These are phyloP conservation scores for Hemileia vastatrix DNA, from an alignment of 1,284 basidiomycete species.

Conservation along the genomic window DNA sequence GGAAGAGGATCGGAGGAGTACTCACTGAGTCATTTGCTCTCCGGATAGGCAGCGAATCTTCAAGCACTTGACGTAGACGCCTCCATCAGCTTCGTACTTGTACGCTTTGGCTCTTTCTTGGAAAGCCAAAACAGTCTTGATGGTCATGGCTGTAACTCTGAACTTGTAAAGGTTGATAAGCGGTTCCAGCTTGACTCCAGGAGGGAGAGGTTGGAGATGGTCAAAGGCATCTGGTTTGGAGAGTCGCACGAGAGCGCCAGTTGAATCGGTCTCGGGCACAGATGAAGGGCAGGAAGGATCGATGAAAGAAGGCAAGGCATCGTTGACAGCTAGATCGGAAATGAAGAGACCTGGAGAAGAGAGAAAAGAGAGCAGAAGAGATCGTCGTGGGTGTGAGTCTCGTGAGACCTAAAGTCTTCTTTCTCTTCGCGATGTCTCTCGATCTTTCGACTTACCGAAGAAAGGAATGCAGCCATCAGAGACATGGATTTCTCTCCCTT, in stretches of 20 bases:
- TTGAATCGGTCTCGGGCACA: slow-evolving; percentile 56
- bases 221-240: slow-evolving; percentile 18
- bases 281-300: slow-evolving; percentile 67
- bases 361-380: slow-evolving; percentile 1
- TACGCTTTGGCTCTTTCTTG: slow-evolving; percentile 64
- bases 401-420: not conserved
- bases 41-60: slow-evolving; percentile 56
- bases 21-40: slow-evolving; percentile 31
- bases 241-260: slow-evolving; percentile 20
- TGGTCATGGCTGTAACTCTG: slow-evolving; percentile 62
- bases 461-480: slow-evolving; percentile 16
- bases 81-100: slow-evolving; percentile 60
- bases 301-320: slow-evolving; percentile 63
- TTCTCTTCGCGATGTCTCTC: too few species aligned
- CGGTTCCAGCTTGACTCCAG: slow-evolving; percentile 63
- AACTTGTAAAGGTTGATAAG: slow-evolving; percentile 81
- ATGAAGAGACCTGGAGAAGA: slow-evolving; percentile 58
- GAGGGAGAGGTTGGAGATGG: slow-evolving; percentile 51
- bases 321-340: slow-evolving; percentile 58
- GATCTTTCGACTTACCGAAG: slow-evolving; percentile 20
- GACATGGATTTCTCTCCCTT: not conserved
- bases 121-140: slow-evolving; percentile 64
- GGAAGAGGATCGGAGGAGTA: not conserved
- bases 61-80: slow-evolving; percentile 62
- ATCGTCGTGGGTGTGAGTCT: not conserved